Evolutionary conservation across 2,329 filamentous ascomycete genomes (phyloP).

Genomic region (Ceratocystis ficicola): DNA sequence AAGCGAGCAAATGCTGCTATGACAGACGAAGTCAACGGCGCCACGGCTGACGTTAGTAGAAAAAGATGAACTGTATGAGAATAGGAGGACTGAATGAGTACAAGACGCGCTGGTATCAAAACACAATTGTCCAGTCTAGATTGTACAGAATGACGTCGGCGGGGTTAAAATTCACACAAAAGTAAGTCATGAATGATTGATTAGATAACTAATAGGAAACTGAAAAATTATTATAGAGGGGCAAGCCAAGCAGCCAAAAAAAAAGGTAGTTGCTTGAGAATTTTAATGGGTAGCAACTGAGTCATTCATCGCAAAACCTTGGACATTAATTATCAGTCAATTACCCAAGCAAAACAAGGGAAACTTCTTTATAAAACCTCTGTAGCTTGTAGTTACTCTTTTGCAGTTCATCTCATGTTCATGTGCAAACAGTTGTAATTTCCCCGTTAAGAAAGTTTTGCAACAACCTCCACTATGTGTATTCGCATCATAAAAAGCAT

Average conservation of each 20-base stretch:
- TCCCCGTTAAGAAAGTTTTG: not conserved
- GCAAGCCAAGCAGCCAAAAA: slow-evolving; percentile 7
- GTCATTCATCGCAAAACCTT: not conserved
- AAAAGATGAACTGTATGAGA: not conserved
- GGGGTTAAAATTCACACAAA: slow-evolving; percentile 3
- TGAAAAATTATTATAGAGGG: slow-evolving; percentile 18
- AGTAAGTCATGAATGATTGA: not conserved
- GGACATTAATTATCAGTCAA: not conserved
- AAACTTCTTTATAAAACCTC: not conserved
- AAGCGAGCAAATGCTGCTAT: slow-evolving; percentile 1
- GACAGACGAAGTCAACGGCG: slow-evolving; percentile 1
- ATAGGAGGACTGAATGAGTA: not conserved
- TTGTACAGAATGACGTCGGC: slow-evolving; percentile 7
- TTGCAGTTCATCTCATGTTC: not conserved
- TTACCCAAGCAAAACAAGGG: not conserved
- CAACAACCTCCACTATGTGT: not conserved
- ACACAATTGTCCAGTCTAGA: not conserved
- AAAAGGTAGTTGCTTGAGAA: not conserved
- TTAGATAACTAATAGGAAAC: slow-evolving; percentile 1
- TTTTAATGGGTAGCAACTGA: not conserved
- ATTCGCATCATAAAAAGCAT: slow-evolving; percentile 6
- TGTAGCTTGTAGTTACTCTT: not conserved
- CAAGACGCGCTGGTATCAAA: not conserved
- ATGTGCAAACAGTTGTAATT: not conserved
- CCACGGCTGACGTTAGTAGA: not conserved